Base-by-base conservation (phyloP, 345 rosid species). In the Isatis tinctoria region DNA sequence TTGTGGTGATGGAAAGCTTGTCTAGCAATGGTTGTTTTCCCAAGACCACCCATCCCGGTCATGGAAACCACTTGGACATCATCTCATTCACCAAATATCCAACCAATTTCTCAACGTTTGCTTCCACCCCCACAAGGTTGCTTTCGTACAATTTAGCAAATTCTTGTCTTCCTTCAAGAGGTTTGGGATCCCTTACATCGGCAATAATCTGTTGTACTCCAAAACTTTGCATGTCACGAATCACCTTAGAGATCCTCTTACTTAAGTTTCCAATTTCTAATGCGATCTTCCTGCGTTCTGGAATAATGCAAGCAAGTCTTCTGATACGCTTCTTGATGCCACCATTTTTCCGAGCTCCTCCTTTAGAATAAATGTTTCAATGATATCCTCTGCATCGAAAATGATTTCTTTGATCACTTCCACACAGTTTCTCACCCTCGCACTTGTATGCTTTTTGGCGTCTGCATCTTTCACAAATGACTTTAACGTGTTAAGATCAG, bases 31-130 rank as follows among this genome's bases (percentile, higher is more conserved):
- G 87, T 51, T 0, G 86, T 87, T 70, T 83, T 87, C 4, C 88
- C 87, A 8, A 83, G 64, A 12, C 88, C 91, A 0, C 87, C 86
- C 88, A 85, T 83, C 10, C 88, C 86, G 3, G 75, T 72, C 4
- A 87, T 65, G 0, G 82, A 67, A 22, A 83, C 68, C n/a, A 77
- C 69, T n/a, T 60, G 58, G 39, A 35, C 32, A 0, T 62, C 13
- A 8, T 43, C 2, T 24, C 40, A 8, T 0, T 35, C 53, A 85
- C 40, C 61, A 30, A 32, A 32, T 74, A 2, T 6, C 44, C 52
- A 33, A 82, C 81, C 43, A 85, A 9, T 1, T 2, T 22, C 6
- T 59, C 0, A 2, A 74, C 37, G 30, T 73, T 76, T 11, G 60
- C 74, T 26, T 80, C 84, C 14, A 76, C 62, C 16, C 88, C 91